A percentile compares a stretch with the other conserved stretches of the same genome.
phyloP scores from a whole-genome alignment of 2,329 filamentous ascomycete genomes.

The Apiospora rasikravindrae region DNA sequence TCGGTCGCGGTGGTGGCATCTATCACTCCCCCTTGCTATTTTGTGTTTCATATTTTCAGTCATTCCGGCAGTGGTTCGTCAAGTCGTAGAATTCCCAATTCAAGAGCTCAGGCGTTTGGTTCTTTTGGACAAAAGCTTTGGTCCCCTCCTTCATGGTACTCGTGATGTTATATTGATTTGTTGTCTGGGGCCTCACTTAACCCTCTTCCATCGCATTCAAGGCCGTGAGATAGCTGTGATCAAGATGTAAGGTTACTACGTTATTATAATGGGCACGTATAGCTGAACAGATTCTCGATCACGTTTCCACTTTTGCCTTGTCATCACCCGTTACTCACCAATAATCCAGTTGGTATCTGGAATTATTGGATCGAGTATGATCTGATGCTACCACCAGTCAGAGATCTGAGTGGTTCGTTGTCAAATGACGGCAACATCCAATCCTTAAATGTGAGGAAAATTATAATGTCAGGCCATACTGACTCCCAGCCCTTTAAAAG shows the following conservation, averaged over 20 bases:
- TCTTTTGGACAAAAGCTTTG: neutral
- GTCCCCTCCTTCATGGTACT: neutral
- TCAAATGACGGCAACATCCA: neutral
- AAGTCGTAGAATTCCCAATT: constrained; percentile 26
- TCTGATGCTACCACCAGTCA: neutral
- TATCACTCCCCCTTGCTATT: constrained; percentile 15
- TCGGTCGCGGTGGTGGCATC: constrained; percentile 15
- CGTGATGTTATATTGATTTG: neutral
- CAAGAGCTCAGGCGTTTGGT: constrained; percentile 20
- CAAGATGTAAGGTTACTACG: neutral
- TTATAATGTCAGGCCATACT: neutral
- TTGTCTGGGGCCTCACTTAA: neutral
- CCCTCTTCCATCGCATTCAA: too few species aligned
- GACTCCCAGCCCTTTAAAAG: neutral
- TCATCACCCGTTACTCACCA: neutral
- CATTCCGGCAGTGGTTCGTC: constrained; percentile 24
- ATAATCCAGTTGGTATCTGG: neutral
- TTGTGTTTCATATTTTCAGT: constrained; percentile 19
- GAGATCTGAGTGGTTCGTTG: neutral
- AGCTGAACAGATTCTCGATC: neutral
- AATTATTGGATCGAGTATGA: neutral
- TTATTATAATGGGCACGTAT: neutral
- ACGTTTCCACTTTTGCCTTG: neutral
- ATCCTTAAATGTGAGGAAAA: neutral
- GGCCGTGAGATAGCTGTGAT: neutral